These are phyloP conservation scores for Phalaenopsis aphrodite DNA, from an alignment of 106 monocot genomes.

Conservation along the genomic window DNA sequence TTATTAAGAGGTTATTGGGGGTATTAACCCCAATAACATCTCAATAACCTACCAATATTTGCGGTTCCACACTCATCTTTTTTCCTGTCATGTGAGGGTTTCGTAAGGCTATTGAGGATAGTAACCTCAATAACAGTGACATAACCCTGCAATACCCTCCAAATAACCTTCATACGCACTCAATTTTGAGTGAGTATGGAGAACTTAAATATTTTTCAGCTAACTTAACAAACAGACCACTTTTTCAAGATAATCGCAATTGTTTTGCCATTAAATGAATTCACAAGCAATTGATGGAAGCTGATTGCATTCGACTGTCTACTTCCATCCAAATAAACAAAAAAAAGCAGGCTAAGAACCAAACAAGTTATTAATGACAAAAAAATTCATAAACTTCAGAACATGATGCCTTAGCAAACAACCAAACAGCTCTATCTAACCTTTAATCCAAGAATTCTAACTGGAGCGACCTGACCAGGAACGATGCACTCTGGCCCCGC, in stretches of 20 bases:
- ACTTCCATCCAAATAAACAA: not conserved
- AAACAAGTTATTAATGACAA: not conserved
- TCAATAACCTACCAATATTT: no score
- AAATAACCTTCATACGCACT: no score
- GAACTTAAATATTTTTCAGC: no score
- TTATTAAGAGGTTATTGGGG: no score
- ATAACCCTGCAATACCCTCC: no score
- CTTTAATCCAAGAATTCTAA: conserved; percentile 81
- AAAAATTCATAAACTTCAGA: not conserved
- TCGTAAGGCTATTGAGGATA: no score
- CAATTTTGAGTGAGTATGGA: no score
- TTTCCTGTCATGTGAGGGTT: no score
- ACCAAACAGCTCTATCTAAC: conserved; percentile 17
- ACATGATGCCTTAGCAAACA: not conserved
- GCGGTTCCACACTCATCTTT: no score
- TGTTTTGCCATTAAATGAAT: not conserved
- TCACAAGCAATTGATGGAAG: not conserved
- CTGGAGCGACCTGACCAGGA: conserved; percentile 65
- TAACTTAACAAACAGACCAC: no score
- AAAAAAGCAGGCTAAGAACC: not conserved
- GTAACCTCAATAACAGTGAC: no score
- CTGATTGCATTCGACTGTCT: not conserved
- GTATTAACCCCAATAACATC: no score
- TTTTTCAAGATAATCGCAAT: not conserved
- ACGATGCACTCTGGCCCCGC: conserved; percentile 89